These are phyloP conservation scores for Butyriboletus loyo DNA, from an alignment of 768 basidiomycete genomes.

Conservation along the genomic window DNA sequence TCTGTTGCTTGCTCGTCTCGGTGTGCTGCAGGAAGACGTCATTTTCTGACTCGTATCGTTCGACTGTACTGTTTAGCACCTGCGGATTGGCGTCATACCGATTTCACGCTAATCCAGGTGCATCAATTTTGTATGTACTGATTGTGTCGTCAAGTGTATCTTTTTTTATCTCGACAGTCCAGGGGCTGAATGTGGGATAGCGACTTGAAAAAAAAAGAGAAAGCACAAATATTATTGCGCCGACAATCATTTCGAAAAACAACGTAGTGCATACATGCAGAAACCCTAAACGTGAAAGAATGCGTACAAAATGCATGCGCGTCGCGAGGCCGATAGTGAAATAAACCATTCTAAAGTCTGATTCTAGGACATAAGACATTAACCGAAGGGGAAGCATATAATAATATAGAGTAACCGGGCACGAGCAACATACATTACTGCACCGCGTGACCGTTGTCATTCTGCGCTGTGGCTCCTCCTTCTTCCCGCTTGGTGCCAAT, in stretches of 20 bases:
- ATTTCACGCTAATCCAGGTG: not conserved
- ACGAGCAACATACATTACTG: constrained; percentile 9
- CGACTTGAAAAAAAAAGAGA: not conserved
- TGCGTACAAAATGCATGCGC: constrained; percentile 24
- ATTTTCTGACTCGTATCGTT: not conserved
- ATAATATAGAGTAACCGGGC: constrained; percentile 4
- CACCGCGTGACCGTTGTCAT: constrained; percentile 8
- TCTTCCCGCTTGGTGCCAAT: constrained; percentile 32
- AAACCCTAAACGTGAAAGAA: constrained; percentile 6
- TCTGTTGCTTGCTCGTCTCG: not conserved
- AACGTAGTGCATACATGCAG: constrained; percentile 17
- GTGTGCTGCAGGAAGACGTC: not conserved
- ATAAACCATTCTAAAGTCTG: constrained; percentile 24
- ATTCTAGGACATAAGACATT: constrained; percentile 21
- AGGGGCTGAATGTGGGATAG: too few relatives aligned
- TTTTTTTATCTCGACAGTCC: not conserved
- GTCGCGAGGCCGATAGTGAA: constrained; percentile 9
- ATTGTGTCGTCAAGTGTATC: not conserved
- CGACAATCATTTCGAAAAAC: constrained; percentile 1
- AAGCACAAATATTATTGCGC: not conserved
- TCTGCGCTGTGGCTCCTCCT: not conserved
- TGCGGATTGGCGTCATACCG: not conserved
- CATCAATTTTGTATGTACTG: constrained; percentile 5
- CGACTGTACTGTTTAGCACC: constrained; percentile 6
- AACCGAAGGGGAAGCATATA: constrained; percentile 4